Conservation (phyloP, 352 stramenopile species). For the Phytophthora pseudosyringae region DNA sequence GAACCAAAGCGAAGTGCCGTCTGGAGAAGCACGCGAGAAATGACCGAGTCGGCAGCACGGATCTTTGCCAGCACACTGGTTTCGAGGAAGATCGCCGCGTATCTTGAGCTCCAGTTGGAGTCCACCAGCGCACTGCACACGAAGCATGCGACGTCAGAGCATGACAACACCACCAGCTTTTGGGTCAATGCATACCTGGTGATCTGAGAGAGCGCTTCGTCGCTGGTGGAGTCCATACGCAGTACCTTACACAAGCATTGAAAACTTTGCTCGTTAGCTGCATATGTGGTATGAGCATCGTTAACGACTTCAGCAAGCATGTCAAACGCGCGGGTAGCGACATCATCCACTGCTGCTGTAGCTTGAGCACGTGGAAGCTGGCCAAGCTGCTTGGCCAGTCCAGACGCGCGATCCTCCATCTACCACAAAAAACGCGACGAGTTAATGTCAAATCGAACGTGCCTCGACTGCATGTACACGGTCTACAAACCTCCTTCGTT, state of each 20-base stretch:
- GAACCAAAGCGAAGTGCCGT: constrained; percentile 60
- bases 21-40: constrained; percentile 77
- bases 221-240: constrained; percentile 52
- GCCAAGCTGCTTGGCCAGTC: constrained; percentile 53
- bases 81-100: constrained; percentile 65
- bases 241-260: constrained; percentile 49
- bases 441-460: background rate
- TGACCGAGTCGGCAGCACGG: constrained; percentile 58
- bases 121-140: constrained; percentile 55
- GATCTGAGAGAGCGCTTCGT: constrained; percentile 69
- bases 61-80: constrained; percentile 68
- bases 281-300: constrained; percentile 59
- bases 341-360: constrained; percentile 33
- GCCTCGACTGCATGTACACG: background rate
- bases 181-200: constrained; percentile 38
- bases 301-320: constrained; percentile 72
- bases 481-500: constrained; percentile 36
- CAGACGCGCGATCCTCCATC: constrained; percentile 49
- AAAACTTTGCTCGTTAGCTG: constrained; percentile 63
- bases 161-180: background rate
- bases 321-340: constrained; percentile 34
- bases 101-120: constrained; percentile 74
- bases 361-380: constrained; percentile 46
- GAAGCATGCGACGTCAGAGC: background rate
- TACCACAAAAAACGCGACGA: constrained; percentile 27